Conservation (phyloP, 2,329 filamentous ascomycete species). For the Ceratocystis eucalypticola region DNA sequence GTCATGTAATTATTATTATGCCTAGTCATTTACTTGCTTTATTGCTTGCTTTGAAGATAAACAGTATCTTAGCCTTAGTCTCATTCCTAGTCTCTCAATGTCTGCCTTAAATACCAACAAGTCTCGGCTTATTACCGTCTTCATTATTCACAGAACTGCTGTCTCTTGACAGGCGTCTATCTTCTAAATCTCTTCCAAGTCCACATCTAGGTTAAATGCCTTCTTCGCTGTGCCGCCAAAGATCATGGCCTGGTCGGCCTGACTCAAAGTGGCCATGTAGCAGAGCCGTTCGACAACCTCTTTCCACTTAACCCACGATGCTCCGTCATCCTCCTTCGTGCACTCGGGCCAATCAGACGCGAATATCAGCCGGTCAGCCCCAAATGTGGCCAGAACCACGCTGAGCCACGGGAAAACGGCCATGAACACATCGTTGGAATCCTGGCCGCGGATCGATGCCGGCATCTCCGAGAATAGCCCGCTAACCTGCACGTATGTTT, state of each 20-base stretch:
- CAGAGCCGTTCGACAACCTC: constrained; percentile 55
- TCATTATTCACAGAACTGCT: neutral
- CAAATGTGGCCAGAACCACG: constrained; percentile 59
- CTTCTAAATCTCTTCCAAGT: constrained; percentile 4
- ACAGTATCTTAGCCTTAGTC: neutral
- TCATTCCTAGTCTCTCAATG: neutral
- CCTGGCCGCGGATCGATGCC: constrained; percentile 35
- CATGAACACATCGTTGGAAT: constrained; percentile 45
- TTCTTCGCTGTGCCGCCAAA: constrained; percentile 60
- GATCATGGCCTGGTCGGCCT: constrained; percentile 50
- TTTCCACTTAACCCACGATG: constrained; percentile 65
- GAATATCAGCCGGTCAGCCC: constrained; percentile 65
- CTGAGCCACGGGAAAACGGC: constrained; percentile 57
- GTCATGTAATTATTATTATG: neutral
- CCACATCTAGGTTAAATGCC: constrained; percentile 41
- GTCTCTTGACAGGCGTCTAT: neutral
- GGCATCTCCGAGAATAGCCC: constrained; percentile 73
- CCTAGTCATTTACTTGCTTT: constrained; percentile 3
- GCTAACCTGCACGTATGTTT: constrained; percentile 83
- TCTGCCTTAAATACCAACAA: neutral
- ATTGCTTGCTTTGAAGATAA: neutral
- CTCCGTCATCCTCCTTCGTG: constrained; percentile 39
- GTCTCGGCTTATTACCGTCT: neutral
- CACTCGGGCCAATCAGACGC: constrained; percentile 91
- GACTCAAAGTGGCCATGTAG: constrained; percentile 44